Percentiles rank a stretch among this genome's conserved stretches.
Conservation (phyloP, 176 grass and related monocot species). For the Rhynchospora pubera region DNA sequence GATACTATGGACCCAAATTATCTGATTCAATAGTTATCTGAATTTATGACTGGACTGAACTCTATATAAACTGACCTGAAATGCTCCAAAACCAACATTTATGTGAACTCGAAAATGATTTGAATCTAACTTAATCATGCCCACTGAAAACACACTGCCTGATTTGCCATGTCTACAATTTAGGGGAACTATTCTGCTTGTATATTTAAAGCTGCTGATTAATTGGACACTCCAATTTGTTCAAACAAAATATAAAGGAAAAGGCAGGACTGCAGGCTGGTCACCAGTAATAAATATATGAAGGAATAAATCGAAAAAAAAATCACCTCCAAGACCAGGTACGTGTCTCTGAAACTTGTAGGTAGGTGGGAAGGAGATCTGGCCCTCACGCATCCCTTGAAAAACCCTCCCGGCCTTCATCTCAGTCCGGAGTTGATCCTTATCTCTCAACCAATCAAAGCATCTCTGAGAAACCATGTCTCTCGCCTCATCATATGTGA, state of each 20-base stretch:
- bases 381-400: constrained; percentile 98
- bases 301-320: constrained; percentile 1
- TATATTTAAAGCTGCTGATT: neutral
- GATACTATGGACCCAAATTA: too few species aligned
- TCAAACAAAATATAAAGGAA: neutral
- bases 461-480: constrained; percentile 99
- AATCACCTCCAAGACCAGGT: constrained; percentile 76
- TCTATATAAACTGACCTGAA: too few species aligned
- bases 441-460: constrained; percentile 98
- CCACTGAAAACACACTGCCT: too few species aligned
- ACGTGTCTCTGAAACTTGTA: constrained; percentile 92
- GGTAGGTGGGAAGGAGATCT: constrained; percentile 94
- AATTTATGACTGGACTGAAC: too few species aligned
- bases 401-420: constrained; percentile 93
- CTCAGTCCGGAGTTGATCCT: constrained; percentile 84
- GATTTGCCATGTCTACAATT: neutral
- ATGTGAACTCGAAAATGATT: too few species aligned
- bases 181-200: neutral
- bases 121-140: too few species aligned
- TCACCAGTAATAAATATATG: constrained; percentile 10
- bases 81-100: too few species aligned
- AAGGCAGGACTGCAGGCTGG: neutral
- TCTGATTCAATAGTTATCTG: too few species aligned
- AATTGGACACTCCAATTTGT: neutral
- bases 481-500: constrained; percentile 92